These are phyloP conservation scores for Amauroascus niger DNA, from an alignment of 2,329 filamentous ascomycete species.

Conservation along the genomic window DNA sequence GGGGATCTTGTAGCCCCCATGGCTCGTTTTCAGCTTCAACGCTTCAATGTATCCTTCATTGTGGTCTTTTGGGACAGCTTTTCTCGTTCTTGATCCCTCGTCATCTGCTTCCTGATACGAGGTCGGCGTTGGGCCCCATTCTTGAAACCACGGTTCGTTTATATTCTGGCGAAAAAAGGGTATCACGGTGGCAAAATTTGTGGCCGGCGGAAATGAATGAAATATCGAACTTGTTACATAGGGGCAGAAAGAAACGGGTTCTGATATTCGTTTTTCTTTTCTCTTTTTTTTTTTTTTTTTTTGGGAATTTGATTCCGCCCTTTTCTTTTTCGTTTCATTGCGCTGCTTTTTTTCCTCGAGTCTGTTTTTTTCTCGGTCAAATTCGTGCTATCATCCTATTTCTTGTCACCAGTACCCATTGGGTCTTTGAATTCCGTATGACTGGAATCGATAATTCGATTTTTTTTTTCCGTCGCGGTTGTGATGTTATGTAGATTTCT, in stretches of 20 bases:
- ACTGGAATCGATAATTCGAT: not conserved
- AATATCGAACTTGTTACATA: slow-evolving; percentile 4
- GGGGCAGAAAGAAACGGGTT: slow-evolving; percentile 1
- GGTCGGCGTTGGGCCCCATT: not conserved
- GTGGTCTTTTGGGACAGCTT: not conserved
- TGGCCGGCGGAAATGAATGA: slow-evolving; percentile 4
- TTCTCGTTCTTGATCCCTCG: not conserved
- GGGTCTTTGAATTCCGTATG: not conserved
- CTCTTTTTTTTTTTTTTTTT: not conserved
- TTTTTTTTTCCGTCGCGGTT: not conserved
- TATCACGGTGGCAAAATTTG: not conserved
- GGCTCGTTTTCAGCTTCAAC: not conserved
- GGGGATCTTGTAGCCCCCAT: too few species aligned
- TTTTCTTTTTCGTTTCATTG: too few species aligned
- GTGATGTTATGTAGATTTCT: not conserved
- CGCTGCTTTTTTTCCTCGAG: too few species aligned
- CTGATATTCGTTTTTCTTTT: not conserved
- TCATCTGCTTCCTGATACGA: not conserved
- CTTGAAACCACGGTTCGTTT: not conserved
- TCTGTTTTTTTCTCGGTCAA: not conserved
- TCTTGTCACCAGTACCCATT: not conserved
- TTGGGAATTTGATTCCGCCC: too few species aligned
- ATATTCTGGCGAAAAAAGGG: slow-evolving; percentile 2
- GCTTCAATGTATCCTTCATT: not conserved
- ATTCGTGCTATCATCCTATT: not conserved